phyloP scores from a whole-genome alignment of 148 eudicot species.

The Nepenthes mirabilis region DNA sequence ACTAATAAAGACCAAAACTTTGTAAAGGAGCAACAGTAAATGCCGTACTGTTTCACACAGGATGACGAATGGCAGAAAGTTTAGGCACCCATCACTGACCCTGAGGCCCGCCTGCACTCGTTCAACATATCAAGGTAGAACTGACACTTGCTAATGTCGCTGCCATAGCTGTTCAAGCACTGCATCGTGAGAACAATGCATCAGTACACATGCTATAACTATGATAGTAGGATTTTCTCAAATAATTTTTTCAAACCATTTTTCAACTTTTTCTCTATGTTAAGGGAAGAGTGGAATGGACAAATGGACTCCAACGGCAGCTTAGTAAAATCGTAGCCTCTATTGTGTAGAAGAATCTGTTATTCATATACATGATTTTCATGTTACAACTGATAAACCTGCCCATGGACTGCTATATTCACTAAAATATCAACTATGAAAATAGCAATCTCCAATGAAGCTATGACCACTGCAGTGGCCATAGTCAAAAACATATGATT shows the following conservation, averaged over 20 bases:
- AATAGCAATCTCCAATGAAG: no score
- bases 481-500: background rate
- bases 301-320: no score
- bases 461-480: no score
- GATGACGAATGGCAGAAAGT: background rate
- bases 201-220: background rate
- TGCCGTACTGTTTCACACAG: background rate
- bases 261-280: background rate
- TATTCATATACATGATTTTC: no score
- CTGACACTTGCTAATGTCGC: slow-evolving; percentile 17
- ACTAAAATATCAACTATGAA: no score
- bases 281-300: no score
- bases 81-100: slow-evolving; percentile 7
- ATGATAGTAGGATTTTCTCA: background rate
- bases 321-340: no score
- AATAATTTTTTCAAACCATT: background rate
- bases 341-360: no score
- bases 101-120: slow-evolving; percentile 11
- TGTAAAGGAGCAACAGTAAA: no score
- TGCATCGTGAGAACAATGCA: slow-evolving; percentile 1
- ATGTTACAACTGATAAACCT: no score
- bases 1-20: no score
- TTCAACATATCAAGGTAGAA: slow-evolving; percentile 16
- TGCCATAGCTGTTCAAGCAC: slow-evolving; percentile 12
- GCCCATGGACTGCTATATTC: no score